These are phyloP conservation scores for Triticum monococcum DNA, from an alignment of 176 grass and related monocot species.

Conservation along the genomic window DNA sequence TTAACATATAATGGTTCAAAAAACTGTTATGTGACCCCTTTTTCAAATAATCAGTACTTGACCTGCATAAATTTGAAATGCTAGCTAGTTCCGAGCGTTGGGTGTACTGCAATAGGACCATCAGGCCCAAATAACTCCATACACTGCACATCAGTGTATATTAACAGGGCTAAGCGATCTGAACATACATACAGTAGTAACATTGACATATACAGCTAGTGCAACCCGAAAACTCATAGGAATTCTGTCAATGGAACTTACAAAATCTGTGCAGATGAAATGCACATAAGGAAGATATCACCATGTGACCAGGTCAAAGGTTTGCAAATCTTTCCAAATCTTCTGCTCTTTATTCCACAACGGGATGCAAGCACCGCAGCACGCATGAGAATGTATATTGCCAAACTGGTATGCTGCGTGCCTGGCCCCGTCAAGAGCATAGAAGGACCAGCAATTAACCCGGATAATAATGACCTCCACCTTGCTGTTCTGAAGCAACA, in stretches of 20 bases:
- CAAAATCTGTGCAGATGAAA: slow-evolving; percentile 95
- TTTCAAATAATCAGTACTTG: not conserved
- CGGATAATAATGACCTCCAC: slow-evolving; percentile 91
- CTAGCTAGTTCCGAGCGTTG: not conserved
- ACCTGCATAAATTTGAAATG: not conserved
- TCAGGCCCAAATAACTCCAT: not conserved
- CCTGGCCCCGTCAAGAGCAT: slow-evolving; percentile 90
- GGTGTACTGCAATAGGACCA: not conserved
- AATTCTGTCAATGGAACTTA: slow-evolving; percentile 44
- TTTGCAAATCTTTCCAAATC: slow-evolving; percentile 85
- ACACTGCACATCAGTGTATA: not conserved
- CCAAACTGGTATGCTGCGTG: slow-evolving; percentile 91
- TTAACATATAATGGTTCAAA: not conserved
- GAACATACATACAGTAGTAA: not conserved
- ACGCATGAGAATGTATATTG: slow-evolving; percentile 94
- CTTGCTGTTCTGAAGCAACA: slow-evolving; percentile 79
- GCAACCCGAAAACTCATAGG: not conserved
- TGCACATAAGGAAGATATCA: slow-evolving; percentile 97
- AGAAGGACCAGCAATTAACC: slow-evolving; percentile 87
- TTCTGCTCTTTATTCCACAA: slow-evolving; percentile 93
- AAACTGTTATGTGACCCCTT: not conserved
- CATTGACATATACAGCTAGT: not conserved
- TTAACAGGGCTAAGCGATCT: not conserved
- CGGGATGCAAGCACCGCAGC: slow-evolving; percentile 80
- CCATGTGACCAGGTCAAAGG: slow-evolving; percentile 97